phyloP scores from a whole-genome alignment of 345 rosid genomes.

The Dovyalis caffra region DNA sequence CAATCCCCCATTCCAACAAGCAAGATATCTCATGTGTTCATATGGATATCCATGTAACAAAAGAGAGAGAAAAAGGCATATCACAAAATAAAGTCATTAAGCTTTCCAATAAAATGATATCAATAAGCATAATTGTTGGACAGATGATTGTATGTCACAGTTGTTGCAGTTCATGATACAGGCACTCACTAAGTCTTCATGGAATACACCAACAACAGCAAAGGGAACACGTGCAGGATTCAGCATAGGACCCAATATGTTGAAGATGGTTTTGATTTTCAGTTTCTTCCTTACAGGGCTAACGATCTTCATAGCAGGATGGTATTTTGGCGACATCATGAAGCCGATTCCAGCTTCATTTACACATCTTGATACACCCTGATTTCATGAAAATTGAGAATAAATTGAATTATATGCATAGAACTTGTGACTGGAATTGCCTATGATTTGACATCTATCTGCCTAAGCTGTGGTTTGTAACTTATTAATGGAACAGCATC shows the following conservation, averaged over 20 bases:
- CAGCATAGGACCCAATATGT: conserved; percentile 87
- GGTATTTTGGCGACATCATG: conserved; percentile 88
- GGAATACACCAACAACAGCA: conserved; percentile 91
- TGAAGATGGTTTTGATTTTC: conserved; percentile 81
- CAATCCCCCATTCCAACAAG: not conserved
- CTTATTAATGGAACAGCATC: not conserved
- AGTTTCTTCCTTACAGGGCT: conserved; percentile 80
- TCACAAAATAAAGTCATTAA: no score
- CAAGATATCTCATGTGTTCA: not conserved
- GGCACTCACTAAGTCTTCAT: conserved; percentile 60
- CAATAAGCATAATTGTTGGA: not conserved
- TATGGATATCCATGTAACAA: not conserved
- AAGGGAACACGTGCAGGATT: conserved; percentile 82
- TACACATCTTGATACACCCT: conserved; percentile 73
- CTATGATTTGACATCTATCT: not conserved
- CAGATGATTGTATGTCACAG: not conserved
- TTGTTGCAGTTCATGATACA: not conserved
- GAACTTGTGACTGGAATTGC: not conserved
- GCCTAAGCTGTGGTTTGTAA: not conserved
- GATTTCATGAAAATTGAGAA: conserved; percentile 13
- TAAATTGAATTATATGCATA: not conserved
- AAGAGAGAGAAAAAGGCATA: not conserved
- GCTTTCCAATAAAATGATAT: not conserved
- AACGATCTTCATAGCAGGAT: conserved; percentile 91
- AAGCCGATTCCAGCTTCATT: conserved; percentile 87